Conservation (phyloP, 768 basidiomycete species). For the Lyophyllum semitale region DNA sequence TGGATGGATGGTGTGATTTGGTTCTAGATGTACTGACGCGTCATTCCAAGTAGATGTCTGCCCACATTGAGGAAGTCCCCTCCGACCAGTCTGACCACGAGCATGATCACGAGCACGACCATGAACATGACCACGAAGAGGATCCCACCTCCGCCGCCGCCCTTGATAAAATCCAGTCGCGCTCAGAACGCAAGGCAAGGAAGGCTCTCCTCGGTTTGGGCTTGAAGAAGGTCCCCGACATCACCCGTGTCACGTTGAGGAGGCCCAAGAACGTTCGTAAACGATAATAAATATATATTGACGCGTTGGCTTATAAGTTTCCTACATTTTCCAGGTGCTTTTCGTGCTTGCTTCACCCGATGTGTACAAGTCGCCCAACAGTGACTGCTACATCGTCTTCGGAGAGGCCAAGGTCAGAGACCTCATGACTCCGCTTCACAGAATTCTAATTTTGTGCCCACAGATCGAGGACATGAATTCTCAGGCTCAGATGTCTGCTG, state of each 20-base stretch:
- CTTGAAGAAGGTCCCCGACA: slow-evolving; percentile 88
- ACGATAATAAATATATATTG: not conserved
- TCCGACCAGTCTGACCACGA: slow-evolving; percentile 82
- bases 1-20: slow-evolving; percentile 34
- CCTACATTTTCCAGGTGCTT: slow-evolving; percentile 57
- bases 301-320: not conserved
- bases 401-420: slow-evolving; percentile 88
- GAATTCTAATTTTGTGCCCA: not conserved
- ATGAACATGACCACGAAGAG: slow-evolving; percentile 64
- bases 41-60: slow-evolving; percentile 60
- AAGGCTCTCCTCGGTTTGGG: slow-evolving; percentile 92
- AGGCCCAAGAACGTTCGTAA: slow-evolving; percentile 87
- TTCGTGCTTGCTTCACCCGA: slow-evolving; percentile 93
- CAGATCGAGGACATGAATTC: slow-evolving; percentile 89
- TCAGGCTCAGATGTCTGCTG: slow-evolving; percentile 72
- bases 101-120: slow-evolving; percentile 51
- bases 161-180: slow-evolving; percentile 91
- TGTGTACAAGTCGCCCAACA: slow-evolving; percentile 96
- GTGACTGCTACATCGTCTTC: slow-evolving; percentile 98
- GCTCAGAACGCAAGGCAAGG: slow-evolving; percentile 92
- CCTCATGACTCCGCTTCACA: not conserved
- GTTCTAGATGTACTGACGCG: slow-evolving; percentile 34
- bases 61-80: slow-evolving; percentile 80
- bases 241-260: slow-evolving; percentile 93
- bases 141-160: slow-evolving; percentile 84